Evolutionary conservation across 108 stramenopile species (phyloP).

Genomic region (Pseudonitzschia multistriata): DNA sequence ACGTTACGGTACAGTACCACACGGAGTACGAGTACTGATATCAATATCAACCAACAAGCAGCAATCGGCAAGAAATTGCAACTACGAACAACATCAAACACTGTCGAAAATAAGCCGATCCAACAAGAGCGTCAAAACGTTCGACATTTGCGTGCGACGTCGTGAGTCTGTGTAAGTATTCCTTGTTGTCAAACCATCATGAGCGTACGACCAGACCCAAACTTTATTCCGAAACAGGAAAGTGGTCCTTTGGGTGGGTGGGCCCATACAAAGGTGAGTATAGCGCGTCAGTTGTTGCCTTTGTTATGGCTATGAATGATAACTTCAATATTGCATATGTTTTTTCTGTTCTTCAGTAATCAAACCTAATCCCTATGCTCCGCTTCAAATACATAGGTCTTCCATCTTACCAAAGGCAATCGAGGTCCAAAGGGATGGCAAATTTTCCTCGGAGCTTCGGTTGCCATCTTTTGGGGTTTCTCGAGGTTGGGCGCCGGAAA

Average conservation of each 20-base stretch:
- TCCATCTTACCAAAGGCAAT: slow-evolving; percentile 24
- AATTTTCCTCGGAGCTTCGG: slow-evolving; percentile 65
- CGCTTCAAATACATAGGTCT: not conserved
- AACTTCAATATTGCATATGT: not conserved
- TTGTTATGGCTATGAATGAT: not conserved
- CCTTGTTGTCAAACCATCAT: slow-evolving; percentile 23
- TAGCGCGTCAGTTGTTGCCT: not conserved
- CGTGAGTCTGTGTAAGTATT: not conserved
- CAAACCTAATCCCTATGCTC: not conserved
- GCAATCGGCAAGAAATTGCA: not conserved
- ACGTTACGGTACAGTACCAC: not conserved
- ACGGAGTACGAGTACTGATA: not conserved
- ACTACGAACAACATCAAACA: no score
- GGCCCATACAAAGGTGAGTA: slow-evolving; percentile 51
- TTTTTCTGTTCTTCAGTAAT: not conserved
- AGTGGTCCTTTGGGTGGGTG: slow-evolving; percentile 68
- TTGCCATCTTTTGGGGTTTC: slow-evolving; percentile 68
- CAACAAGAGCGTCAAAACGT: no score
- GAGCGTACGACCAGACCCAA: slow-evolving; percentile 66
- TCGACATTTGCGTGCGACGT: not conserved
- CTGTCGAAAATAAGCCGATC: no score
- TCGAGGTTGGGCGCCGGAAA: slow-evolving; percentile 75
- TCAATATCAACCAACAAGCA: not conserved
- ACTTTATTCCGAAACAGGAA: slow-evolving; percentile 69
- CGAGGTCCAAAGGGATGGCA: slow-evolving; percentile 85